Conservation (phyloP, 768 basidiomycete genomes). For the Tricholoma flavovirens region DNA sequence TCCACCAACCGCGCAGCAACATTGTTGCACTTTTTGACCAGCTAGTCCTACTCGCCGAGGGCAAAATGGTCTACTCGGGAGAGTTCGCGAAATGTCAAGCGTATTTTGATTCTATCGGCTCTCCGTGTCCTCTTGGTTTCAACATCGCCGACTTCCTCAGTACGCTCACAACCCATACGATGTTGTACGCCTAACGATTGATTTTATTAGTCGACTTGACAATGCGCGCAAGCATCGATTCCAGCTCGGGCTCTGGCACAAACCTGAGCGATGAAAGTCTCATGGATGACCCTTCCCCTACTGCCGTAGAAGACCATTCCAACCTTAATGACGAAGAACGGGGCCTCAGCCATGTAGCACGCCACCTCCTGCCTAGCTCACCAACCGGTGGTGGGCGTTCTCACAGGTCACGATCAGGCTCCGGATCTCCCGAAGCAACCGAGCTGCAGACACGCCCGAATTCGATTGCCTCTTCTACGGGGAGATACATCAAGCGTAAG, state of each 20-base stretch:
- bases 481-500: conserved; percentile 59
- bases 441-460: conserved; percentile 45
- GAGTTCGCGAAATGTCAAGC: conserved; percentile 68
- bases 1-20: conserved; percentile 96
- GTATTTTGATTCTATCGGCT: conserved; percentile 75
- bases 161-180: conserved; percentile 32
- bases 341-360: conserved; percentile 33
- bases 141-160: conserved; percentile 97
- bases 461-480: conserved; percentile 37
- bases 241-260: conserved; percentile 22
- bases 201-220: conserved; percentile 59
- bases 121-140: conserved; percentile 87
- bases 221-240: conserved; percentile 46
- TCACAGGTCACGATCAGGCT: conserved; percentile 4
- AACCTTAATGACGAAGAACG: conserved; percentile 68
- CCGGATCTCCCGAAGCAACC: conserved; percentile 34
- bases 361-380: conserved; percentile 31
- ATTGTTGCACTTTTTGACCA: conserved; percentile 96
- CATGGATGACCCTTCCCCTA: conserved; percentile 9
- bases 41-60: conserved; percentile 77
- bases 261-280: conserved; percentile 23
- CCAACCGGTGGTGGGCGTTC: not conserved
- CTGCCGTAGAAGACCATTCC: conserved; percentile 27
- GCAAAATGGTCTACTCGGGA: conserved; percentile 82
- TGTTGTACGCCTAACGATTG: not conserved